Evolutionary conservation across 2,329 filamentous ascomycete species (phyloP), one percentile per base, ranked within the genome.

Genomic region (Paramyrothecium sp.): DNA sequence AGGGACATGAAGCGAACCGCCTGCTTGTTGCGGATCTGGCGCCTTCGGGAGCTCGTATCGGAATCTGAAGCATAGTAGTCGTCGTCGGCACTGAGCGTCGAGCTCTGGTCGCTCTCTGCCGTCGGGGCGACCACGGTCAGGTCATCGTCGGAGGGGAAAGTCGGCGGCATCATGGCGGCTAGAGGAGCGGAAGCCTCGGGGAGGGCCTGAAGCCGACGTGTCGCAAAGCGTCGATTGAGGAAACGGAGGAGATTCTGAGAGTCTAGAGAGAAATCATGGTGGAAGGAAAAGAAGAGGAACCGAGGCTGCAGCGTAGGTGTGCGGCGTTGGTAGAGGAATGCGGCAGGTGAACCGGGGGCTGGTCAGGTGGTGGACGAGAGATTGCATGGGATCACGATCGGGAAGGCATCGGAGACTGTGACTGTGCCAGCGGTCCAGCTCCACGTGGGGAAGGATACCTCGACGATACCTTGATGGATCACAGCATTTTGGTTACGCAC

Each of bases 1-100:
- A 87, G 86, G 56, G 85, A 80, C 50, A 82, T 56, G 62, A 73
- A 61, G 57, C 79, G 80, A 30, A 75, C 60, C n/a, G 67, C 55
- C 34, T 69, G 65, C 55, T 71, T 75, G 53, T 62, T 65, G 47
- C 63, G 66, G 23, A 64, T 57, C 47, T 60, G 60, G 50, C 62
- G 67, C 46, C 65, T 61, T 51, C 60, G 68, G 7, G 54, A 58
- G 17, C 56, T 52, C 20, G 55, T 49, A 23, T 60, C 61, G n/a
- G 51, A 53, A 1, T 61, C 62, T 22, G 64, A 66, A 50, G 56
- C 53, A 22, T 62, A 59, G 38, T 30, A 30, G 26, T 30, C 26
- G 23, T 57, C 56, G 41, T 53, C 59, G 47, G 62, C 61, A 19
- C 63, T 68, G 52, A 59, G 54, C 7, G 61, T 57, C 7, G 65